Base-by-base conservation (phyloP, 106 monocot species). In the Vanilla planifolia region DNA sequence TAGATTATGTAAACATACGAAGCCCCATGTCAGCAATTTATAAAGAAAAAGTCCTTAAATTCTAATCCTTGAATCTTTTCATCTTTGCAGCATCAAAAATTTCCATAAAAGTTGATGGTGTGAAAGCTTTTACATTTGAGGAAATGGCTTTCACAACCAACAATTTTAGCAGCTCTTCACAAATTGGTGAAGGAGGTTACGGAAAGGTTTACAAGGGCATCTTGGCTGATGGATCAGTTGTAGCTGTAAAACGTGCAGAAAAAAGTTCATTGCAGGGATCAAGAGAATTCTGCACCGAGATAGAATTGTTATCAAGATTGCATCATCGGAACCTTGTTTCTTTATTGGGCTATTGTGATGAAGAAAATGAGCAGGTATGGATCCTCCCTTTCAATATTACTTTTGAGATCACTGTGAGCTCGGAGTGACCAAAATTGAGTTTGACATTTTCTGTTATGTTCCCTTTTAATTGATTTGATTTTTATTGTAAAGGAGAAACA, bases 251-350 rank as follows among this genome's bases (percentile, higher is more conserved):
- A 64, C 83, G 96, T 23, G 96, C 96, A 61, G 74, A 79, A 61
- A 77, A 84, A 73, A 91, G 73, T 35, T 91, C 91, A 43, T 61
- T 96, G 60, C 96, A 96, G 68, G 96, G 96, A 48, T 91, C 96
- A 50, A 96, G 77, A 77, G 91, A 96, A 55, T 96, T 96, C 62
- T 87, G 53, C 65, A 96, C 86, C 32, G 96, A 96, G 65, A 91
- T 96, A 71, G 91, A 96, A 55, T 64, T 96, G 43, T 63, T 96
- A 43, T 96, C 96, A 61, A 81, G 91, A 58, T 64, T 96, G 67
- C 96, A 96, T 79, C 96, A 91, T 51, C 56, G 96, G 39, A 96
- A 96, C 43, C 71, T 96, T 23, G 96, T 96, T 43, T 84, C 91
- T 60, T 74, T 96, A 70, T 21, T 96, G 59, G 96, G 96, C 55